These are phyloP conservation scores for Saccharomycopsis fibuligera DNA, from an alignment of 805 yeast species.

Conservation along the genomic window DNA sequence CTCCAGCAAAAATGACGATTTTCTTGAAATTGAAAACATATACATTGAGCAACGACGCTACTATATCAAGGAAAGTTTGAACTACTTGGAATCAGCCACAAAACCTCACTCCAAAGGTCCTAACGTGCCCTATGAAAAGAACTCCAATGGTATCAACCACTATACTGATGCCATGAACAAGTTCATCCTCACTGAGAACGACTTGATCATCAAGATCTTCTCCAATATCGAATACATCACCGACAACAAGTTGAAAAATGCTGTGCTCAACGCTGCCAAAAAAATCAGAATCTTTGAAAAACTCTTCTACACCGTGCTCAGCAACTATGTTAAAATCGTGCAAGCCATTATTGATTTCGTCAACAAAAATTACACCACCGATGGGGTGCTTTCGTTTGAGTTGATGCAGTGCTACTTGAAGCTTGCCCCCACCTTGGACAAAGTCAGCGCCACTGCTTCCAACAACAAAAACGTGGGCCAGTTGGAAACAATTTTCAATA, in stretches of 20 bases:
- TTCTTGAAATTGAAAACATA: conserved; percentile 30
- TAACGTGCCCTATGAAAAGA: conserved; percentile 52
- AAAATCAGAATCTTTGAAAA: conserved; percentile 28
- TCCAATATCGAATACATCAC: conserved; percentile 21
- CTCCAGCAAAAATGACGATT: conserved; percentile 24
- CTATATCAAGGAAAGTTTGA: conserved; percentile 38
- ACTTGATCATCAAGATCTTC: conserved; percentile 39
- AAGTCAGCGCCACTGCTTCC: conserved; percentile 21
- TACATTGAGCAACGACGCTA: conserved; percentile 38
- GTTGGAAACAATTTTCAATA: conserved; percentile 24
- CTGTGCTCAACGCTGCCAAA: conserved; percentile 27
- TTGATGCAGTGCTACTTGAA: conserved; percentile 42
- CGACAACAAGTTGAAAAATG: conserved; percentile 16
- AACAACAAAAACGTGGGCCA: conserved; percentile 22
- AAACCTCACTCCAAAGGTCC: conserved; percentile 32
- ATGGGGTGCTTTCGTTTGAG: conserved; percentile 52
- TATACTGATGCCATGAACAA: conserved; percentile 49
- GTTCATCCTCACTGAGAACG: conserved; percentile 43
- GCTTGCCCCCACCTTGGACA: conserved; percentile 29
- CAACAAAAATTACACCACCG: conserved; percentile 36
- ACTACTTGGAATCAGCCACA: conserved; percentile 40
- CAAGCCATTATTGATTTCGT: conserved; percentile 35
- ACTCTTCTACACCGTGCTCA: conserved; percentile 32
- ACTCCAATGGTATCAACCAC: conserved; percentile 48
- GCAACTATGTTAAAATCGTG: conserved; percentile 35